A percentile compares a stretch with the other conserved stretches of the same genome.
Evolutionary conservation across 1,139 yeast genomes (phyloP).

Genomic region (Yamadazyma dendronema): DNA sequence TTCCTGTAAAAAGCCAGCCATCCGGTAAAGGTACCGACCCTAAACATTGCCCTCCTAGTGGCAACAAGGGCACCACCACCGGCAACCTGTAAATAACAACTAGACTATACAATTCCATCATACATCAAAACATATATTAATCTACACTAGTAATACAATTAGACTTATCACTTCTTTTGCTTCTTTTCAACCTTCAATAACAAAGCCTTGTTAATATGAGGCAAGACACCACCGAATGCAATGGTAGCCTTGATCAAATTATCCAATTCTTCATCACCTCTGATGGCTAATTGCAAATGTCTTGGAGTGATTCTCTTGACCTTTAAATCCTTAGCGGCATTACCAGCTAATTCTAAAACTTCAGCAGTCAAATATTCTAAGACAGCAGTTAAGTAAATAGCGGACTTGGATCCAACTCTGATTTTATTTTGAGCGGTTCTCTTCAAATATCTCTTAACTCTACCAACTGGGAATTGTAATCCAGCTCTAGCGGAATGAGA

Average conservation of each 20-base stretch:
- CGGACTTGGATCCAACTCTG: constrained; percentile 97
- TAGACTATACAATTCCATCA: constrained; percentile 10
- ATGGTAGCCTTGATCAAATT: constrained; percentile 94
- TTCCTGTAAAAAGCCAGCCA: not conserved
- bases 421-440: constrained; percentile 88
- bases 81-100: constrained; percentile 10
- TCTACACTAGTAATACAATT: constrained; percentile 16
- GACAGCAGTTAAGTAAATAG: constrained; percentile 95
- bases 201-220: constrained; percentile 93
- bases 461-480: constrained; percentile 96
- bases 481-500: constrained; percentile 98
- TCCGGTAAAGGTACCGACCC: not conserved
- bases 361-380: constrained; percentile 97
- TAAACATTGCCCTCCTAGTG: not conserved
- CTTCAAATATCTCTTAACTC: constrained; percentile 94
- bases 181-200: constrained; percentile 90
- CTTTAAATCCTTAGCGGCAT: constrained; percentile 97
- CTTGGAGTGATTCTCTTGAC: constrained; percentile 99
- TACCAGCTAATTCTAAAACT: constrained; percentile 97
- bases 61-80: too few species aligned
- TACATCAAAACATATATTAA: constrained; percentile 12
- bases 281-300: constrained; percentile 95
- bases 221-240: constrained; percentile 98
- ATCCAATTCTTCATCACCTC: constrained; percentile 99
- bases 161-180: constrained; percentile 41